phyloP scores from a whole-genome alignment of 1,139 yeast genomes.

The Trichomonascaceae sp. region DNA sequence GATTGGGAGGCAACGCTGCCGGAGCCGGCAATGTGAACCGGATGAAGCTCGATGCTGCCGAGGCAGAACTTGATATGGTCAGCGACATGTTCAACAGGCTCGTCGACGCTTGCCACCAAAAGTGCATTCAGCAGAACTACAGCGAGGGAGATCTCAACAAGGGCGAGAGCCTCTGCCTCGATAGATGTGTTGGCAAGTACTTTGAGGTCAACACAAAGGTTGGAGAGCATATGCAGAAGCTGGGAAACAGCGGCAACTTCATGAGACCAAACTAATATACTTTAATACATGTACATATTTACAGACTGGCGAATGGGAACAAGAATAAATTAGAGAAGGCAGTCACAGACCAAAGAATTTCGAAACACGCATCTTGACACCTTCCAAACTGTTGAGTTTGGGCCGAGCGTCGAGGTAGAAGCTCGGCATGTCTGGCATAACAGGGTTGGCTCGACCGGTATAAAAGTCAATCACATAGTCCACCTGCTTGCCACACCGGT shows the following conservation, averaged over 20 bases:
- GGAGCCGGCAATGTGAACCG: slow-evolving; percentile 26
- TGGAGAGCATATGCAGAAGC: slow-evolving; percentile 46
- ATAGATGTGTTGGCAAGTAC: slow-evolving; percentile 94
- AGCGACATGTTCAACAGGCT: slow-evolving; percentile 91
- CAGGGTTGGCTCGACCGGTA: slow-evolving; percentile 43
- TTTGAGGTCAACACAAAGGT: slow-evolving; percentile 94
- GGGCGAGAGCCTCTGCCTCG: slow-evolving; percentile 82
- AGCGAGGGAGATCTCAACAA: slow-evolving; percentile 67
- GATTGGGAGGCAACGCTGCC: slow-evolving; percentile 53
- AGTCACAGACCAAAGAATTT: slow-evolving; percentile 42
- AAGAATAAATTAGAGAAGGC: not conserved
- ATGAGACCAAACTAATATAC: slow-evolving; percentile 9
- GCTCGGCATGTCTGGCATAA: slow-evolving; percentile 36
- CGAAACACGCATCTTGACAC: slow-evolving; percentile 51
- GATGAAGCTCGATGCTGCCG: slow-evolving; percentile 54
- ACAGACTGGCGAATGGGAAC: slow-evolving; percentile 2
- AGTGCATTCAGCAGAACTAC: slow-evolving; percentile 65
- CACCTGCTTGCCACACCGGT: slow-evolving; percentile 69
- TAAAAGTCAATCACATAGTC: slow-evolving; percentile 94
- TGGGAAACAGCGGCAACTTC: slow-evolving; percentile 19
- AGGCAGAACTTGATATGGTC: slow-evolving; percentile 85
- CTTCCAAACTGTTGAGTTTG: slow-evolving; percentile 69
- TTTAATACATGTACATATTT: slow-evolving; percentile 1
- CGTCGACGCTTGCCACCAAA: slow-evolving; percentile 74
- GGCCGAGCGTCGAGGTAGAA: slow-evolving; percentile 87